Percentiles rank a stretch among this genome's conserved stretches.
These are phyloP conservation scores for Marsdenia floribunda DNA, from an alignment of 257 asterid genomes.

Conservation along the genomic window DNA sequence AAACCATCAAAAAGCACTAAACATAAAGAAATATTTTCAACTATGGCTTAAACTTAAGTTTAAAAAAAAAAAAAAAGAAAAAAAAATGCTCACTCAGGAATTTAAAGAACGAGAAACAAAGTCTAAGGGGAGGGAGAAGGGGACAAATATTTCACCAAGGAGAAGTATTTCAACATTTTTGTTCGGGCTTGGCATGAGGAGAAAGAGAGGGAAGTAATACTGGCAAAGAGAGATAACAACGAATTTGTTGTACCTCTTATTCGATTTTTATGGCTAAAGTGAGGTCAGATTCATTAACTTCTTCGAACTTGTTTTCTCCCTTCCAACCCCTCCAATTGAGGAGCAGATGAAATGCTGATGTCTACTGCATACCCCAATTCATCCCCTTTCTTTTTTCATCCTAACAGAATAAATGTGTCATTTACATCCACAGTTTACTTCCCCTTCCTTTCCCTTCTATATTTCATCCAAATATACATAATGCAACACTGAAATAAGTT, in stretches of 20 bases:
- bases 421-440: not conserved
- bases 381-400: not conserved
- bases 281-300: not conserved
- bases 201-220: not conserved
- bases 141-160: not conserved
- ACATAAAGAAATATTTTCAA: slow-evolving; percentile 5
- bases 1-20: slow-evolving; percentile 12
- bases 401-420: too few relatives aligned
- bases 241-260: not conserved
- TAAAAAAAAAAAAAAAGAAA: too few relatives aligned
- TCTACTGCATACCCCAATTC: not conserved
- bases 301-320: not conserved
- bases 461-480: not conserved
- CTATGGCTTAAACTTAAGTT: not conserved
- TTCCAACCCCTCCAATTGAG: not conserved
- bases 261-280: not conserved
- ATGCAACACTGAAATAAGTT: not conserved
- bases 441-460: not conserved
- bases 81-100: not conserved
- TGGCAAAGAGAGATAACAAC: not conserved
- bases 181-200: not conserved
- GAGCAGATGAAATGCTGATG: not conserved
- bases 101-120: not conserved
- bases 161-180: not conserved
- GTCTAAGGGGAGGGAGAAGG: not conserved